phyloP scores from a whole-genome alignment of 495 filamentous ascomycete genomes.

The Talaromyces trachyspermus region DNA sequence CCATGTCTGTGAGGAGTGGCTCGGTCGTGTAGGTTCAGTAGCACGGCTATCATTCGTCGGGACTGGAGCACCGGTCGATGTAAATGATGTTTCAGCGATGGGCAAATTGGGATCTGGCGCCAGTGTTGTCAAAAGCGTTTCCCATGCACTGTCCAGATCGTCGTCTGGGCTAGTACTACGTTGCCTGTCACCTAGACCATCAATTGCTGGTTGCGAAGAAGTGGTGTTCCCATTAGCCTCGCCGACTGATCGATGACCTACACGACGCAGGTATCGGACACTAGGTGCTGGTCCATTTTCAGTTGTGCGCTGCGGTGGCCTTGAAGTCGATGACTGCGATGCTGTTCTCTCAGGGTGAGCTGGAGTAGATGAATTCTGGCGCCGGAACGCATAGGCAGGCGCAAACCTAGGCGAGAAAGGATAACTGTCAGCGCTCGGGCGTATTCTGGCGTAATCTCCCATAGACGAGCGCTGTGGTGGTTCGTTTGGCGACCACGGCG shows the following conservation, averaged over 20 bases:
- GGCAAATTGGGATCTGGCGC: slow-evolving; percentile 73
- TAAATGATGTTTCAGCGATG: slow-evolving; percentile 73
- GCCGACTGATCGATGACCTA: slow-evolving; percentile 21
- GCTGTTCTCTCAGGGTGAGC: slow-evolving; percentile 16
- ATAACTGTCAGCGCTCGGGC: slow-evolving; percentile 14
- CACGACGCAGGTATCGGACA: slow-evolving; percentile 16
- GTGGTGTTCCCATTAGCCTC: slow-evolving; percentile 11
- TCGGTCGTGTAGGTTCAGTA: slow-evolving; percentile 27
- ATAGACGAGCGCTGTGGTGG: slow-evolving; percentile 18
- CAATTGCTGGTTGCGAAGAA: slow-evolving; percentile 27
- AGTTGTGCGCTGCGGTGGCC: neutral
- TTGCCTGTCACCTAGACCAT: slow-evolving; percentile 78
- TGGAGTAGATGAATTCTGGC: slow-evolving; percentile 16
- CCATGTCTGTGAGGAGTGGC: slow-evolving; percentile 25
- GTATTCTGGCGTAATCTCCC: slow-evolving; percentile 12
- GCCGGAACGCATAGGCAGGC: slow-evolving; percentile 33
- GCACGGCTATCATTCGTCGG: slow-evolving; percentile 17
- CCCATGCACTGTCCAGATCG: slow-evolving; percentile 56
- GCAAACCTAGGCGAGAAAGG: slow-evolving; percentile 41
- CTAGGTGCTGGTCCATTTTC: slow-evolving; percentile 2
- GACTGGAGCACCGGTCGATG: slow-evolving; percentile 51
- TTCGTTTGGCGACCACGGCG: slow-evolving; percentile 20
- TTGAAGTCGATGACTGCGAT: slow-evolving; percentile 19
- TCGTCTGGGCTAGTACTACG: slow-evolving; percentile 72
- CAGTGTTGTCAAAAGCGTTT: slow-evolving; percentile 70